These are phyloP conservation scores for Eutrema yunnanense DNA, from an alignment of 345 rosid species.

Conservation along the genomic window DNA sequence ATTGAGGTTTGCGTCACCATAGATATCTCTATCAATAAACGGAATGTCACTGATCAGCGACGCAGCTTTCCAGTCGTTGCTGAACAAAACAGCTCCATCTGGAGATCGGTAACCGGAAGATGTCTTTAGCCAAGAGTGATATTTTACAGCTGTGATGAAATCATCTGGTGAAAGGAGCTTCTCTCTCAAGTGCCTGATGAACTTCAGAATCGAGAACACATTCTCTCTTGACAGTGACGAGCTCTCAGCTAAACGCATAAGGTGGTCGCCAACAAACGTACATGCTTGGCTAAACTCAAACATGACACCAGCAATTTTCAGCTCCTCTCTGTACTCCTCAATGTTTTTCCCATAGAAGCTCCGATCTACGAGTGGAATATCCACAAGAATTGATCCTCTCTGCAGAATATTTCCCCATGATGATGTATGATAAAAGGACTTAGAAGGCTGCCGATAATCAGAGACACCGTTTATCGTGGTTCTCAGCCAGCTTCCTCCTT, in stretches of 20 bases:
- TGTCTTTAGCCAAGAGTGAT: slow-evolving; percentile 48
- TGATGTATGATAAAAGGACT: slow-evolving; percentile 47
- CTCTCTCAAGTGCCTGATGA: slow-evolving; percentile 46
- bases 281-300: slow-evolving; percentile 56
- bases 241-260: slow-evolving; percentile 45
- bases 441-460: slow-evolving; percentile 46
- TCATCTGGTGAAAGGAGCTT: slow-evolving; percentile 33
- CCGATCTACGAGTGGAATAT: slow-evolving; percentile 63
- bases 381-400: slow-evolving; percentile 45
- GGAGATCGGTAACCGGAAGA: slow-evolving; percentile 41
- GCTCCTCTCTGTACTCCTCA: slow-evolving; percentile 33
- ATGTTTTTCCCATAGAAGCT: slow-evolving; percentile 46
- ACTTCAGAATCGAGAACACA: slow-evolving; percentile 44
- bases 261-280: slow-evolving; percentile 42
- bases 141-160: slow-evolving; percentile 38
- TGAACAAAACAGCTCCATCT: slow-evolving; percentile 44
- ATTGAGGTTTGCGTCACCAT: slow-evolving; percentile 32
- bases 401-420: slow-evolving; percentile 62
- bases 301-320: slow-evolving; percentile 55
- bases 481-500: slow-evolving; percentile 59
- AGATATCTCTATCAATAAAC: slow-evolving; percentile 38
- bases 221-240: slow-evolving; percentile 31
- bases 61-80: slow-evolving; percentile 48
- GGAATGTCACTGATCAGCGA: slow-evolving; percentile 50
- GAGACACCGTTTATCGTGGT: slow-evolving; percentile 39